Evolutionary conservation across 2,329 filamentous ascomycete species (phyloP), one percentile per base, ranked within the genome.

Genomic region (Hypoxylon sp.): DNA sequence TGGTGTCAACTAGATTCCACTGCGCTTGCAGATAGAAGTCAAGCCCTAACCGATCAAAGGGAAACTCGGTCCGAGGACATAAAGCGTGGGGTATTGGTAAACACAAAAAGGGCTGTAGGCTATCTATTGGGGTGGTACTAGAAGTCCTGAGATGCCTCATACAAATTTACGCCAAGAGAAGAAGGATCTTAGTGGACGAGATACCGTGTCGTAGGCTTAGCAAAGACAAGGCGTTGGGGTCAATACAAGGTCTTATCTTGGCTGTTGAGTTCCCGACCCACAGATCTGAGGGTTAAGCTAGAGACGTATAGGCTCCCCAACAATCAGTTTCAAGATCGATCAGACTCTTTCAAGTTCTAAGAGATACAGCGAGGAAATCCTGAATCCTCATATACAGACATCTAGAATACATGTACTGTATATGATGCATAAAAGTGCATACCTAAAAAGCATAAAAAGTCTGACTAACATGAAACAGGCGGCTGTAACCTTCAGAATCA

Each of bases 221-320:
- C 17, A 46, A 19, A 46, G 42, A 19, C 11, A 5, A 46, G 10
- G 24, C 8, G 42, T 46, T 46, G 42, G 42, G 42, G 42, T 46
- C 24, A n/a, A 46, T 19, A 22, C 42, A 46, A 46, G 42, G 42
- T 24, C 42, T 11, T 46, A 46, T n/a, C 11, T n/a, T 17, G 42
- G 42, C 17, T 22, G 42, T 46, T 46, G 42, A 46, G 42, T 6
- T 24, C 42, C 42, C 24, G 42, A 46, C 42, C 42, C 42, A 46
- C 42, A 24, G 42, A 37, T 37, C 35, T 2, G 4, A 37, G 6
- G 13, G 13, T 4, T 3, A 37, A 37, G 14, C 13, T n/a, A n/a
- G 35, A n/a, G 35, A n/a, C 29, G 29, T 31, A n/a, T n/a, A 37
- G 35, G 11, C 5, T n/a, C 13, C 35, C 35, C 35, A 37, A 37